phyloP scores from a whole-genome alignment of 2,329 filamentous ascomycete species.

The Diaporthe aspalathi region DNA sequence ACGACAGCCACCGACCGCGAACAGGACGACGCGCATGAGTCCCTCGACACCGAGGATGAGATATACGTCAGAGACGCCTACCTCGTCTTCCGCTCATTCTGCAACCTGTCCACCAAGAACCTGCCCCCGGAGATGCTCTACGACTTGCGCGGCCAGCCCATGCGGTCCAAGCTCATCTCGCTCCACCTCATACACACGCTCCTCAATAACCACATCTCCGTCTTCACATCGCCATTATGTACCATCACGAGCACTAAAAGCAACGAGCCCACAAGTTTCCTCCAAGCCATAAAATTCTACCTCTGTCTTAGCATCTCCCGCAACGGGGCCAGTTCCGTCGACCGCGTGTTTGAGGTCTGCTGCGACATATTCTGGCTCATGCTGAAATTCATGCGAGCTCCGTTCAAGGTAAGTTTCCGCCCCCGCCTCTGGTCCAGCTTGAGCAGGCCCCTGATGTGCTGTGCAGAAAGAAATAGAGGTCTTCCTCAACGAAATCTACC shows the following conservation, averaged over 20 bases:
- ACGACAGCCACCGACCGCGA: conserved; percentile 61
- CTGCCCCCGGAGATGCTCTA: conserved; percentile 91
- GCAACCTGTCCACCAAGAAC: conserved; percentile 94
- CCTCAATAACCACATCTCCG: conserved; percentile 90
- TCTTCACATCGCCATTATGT: conserved; percentile 91
- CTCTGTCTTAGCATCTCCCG: conserved; percentile 93
- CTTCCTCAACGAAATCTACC: conserved; percentile 96
- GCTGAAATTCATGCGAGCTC: conserved; percentile 90
- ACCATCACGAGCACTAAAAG: conserved; percentile 92
- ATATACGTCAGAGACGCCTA: conserved; percentile 98
- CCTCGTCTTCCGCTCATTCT: conserved; percentile 96
- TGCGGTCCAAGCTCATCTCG: conserved; percentile 96
- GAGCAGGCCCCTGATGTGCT: conserved; percentile 7
- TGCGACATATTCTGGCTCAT: conserved; percentile 99
- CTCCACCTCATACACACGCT: conserved; percentile 95
- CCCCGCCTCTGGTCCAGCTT: background rate
- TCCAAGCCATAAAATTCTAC: conserved; percentile 97
- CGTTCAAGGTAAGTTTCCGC: conserved; percentile 80
- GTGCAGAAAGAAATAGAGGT: conserved; percentile 93
- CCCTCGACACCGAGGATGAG: conserved; percentile 83
- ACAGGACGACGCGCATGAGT: conserved; percentile 67
- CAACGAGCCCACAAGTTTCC: conserved; percentile 88
- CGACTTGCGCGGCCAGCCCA: conserved; percentile 91
- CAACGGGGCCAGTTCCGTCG: conserved; percentile 93
- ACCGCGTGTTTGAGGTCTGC: conserved; percentile 92